Evolutionary conservation across 306 rosid genomes (phyloP), one percentile per base, ranked within the genome.

Genomic region (Hylodesmum podocarpum): DNA sequence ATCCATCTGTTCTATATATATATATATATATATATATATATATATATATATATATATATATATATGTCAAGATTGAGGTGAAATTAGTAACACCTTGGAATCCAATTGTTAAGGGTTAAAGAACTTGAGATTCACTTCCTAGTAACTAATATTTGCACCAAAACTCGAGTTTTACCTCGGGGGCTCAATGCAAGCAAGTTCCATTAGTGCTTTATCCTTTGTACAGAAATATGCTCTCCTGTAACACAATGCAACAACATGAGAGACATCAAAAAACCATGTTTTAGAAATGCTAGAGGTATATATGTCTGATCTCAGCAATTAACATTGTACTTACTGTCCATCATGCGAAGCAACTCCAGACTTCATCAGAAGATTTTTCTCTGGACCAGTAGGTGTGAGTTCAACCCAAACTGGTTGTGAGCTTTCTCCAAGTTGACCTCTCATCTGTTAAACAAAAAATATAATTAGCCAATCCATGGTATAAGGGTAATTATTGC

Each of bases 1-100:
- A n/a, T 33, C 67, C 67, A 33, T 61, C 67, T 61, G 67, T 33
- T 33, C 67, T 33, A 61, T 31, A 61, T n/a, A n/a, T n/a, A n/a
- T n/a, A n/a, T n/a, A n/a, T n/a, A n/a, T n/a, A n/a, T n/a, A n/a
- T n/a, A n/a, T n/a, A n/a, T n/a, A n/a, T n/a, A n/a, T n/a, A n/a
- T n/a, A n/a, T n/a, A n/a, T n/a, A n/a, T n/a, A n/a, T n/a, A n/a
- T n/a, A n/a, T n/a, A n/a, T n/a, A n/a, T 33, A 61, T 31, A 61
- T n/a, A 8, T 24, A 12, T 61, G 24, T 61, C 43, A 61, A 61
- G 27, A 61, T 58, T 28, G 27, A 16, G 25, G 25, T 31, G 15
- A 33, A 33, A 66, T 41, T 14, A 66, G 54, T 25, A 41, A 24
- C 22, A 66, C 71, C 70, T 40, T 65, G 16, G 71, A 65, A 39